Evolutionary conservation across 169 alveolate genomes (phyloP), one percentile per base, ranked within the genome.

Genomic region (Plasmodium inui): DNA sequence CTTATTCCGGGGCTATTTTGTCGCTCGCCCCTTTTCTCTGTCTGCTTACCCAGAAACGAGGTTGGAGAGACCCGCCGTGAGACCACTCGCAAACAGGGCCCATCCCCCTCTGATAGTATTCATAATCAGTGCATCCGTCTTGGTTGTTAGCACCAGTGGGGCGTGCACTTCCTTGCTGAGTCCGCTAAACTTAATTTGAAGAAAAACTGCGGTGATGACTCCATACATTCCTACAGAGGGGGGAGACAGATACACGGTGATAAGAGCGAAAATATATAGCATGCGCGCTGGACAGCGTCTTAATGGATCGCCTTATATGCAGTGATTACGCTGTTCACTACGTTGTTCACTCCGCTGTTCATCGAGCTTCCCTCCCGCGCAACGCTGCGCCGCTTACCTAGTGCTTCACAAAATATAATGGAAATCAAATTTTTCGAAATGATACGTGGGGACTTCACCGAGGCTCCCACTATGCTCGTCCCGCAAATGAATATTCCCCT

Each of bases 331-430:
- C 61, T 50, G 9, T 50, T 46, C n/a, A 46, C 2, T 9, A n/a
- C 3, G 7, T 6, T 84, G 84, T 97, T 95, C 91, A 98, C 95
- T 74, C 98, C 98, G 5, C 99, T 99, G 94, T 70, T 28, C 28
- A 10, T 81, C 28, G 32, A 26, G 50, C 37, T 55, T 2, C 50
- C 70, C 72, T 30, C 46, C 70, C 41, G 30, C 17, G 14, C 17
- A 94, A 98, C 98, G 70, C 98, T 99, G 32, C 99, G 99, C 83
- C 98, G 98, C 88, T 98, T 99, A 74, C 99, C 99, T 17, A 99
- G 99, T 34, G 99, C 99, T 94, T 99, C 99, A 96, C 99, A 99
- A 96, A 99, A 99, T 94, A 99, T 99, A 80, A 99, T 98, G 74
- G 99, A 98, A 57, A 99, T 99, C 84, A 99, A 95, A 96, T 99